Evolutionary conservation across 805 yeast species (phyloP), one percentile per base, ranked within the genome.

Genomic region (Saturnispora sanitii): DNA sequence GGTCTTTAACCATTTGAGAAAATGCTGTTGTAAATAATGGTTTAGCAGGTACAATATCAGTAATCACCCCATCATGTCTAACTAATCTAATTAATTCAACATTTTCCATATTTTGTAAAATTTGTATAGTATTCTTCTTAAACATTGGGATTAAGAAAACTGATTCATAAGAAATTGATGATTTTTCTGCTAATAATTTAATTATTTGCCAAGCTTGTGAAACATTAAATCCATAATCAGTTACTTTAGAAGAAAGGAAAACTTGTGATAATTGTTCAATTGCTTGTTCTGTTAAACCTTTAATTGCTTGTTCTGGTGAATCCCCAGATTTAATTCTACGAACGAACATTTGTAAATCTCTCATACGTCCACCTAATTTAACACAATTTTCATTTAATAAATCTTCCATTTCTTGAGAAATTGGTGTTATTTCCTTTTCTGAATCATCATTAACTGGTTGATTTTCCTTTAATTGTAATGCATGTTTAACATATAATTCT

Each of bases 291-390:
- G 86, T 72, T 81, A 92, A 83, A 48, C 85, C 88, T 2, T 70
- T 61, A 33, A 86, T 62, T 0, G 97, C 96, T 38, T 72, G 81
- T 8, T 62, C 52, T 2, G 95, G 94, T 6, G 73, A 56, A 56
- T 92, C 98, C 6, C 98, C 98, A 1, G 90, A 77, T 51, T 78
- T 78, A 15, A 92, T 73, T 38, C 97, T 80, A 55, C 97, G 73
- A 2, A 82, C 82, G 61, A 85, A 87, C 22, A 90, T 80, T 60
- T 92, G 96, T 38, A 92, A 67, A 58, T 92, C 98, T 34, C 87
- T 68, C 88, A 90, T 82, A 47, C 98, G 76, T 31, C 98, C 98
- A 17, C 98, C 98, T 21, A 92, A 62, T 11, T 95, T 94, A 21
- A 65, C 75, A 26, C 88, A 62, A 25, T 79, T 71, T 4, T 63